These are phyloP conservation scores for Fusarium mexicanum DNA, from an alignment of 2,329 filamentous ascomycete genomes.

Conservation along the genomic window DNA sequence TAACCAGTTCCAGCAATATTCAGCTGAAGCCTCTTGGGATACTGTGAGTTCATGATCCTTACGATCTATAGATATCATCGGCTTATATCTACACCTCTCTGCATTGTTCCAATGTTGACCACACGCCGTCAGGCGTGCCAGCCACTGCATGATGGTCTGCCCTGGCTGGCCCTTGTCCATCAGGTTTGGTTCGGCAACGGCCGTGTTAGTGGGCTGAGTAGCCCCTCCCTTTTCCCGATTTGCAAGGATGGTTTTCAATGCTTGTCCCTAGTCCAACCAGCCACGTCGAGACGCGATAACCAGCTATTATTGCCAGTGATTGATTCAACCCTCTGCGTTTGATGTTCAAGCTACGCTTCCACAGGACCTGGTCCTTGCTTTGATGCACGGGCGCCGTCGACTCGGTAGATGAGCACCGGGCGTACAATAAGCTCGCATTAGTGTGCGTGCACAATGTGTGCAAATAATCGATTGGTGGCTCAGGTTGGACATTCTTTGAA, in stretches of 20 bases:
- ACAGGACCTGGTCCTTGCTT: slow-evolving; percentile 21
- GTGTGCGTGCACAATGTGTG: not conserved
- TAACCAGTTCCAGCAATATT: not conserved
- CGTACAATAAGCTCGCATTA: slow-evolving; percentile 24
- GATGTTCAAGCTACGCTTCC: slow-evolving; percentile 1
- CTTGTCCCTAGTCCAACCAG: slow-evolving; percentile 21
- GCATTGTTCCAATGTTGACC: not conserved
- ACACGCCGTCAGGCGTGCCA: slow-evolving; percentile 30
- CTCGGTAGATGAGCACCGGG: slow-evolving; percentile 22
- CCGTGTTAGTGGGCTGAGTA: slow-evolving; percentile 37
- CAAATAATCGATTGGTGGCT: not conserved
- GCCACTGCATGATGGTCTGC: slow-evolving; percentile 34
- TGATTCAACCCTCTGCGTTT: not conserved
- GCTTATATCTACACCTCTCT: slow-evolving; percentile 25
- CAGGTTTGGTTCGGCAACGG: slow-evolving; percentile 36
- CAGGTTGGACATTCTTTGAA: not conserved
- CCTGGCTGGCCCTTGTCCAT: slow-evolving; percentile 20
- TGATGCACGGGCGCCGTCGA: slow-evolving; percentile 20
- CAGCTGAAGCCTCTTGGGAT: not conserved
- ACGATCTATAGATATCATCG: not conserved
- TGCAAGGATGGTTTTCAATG: slow-evolving; percentile 15
- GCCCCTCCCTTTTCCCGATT: slow-evolving; percentile 19
- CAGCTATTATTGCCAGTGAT: not conserved
- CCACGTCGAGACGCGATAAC: slow-evolving; percentile 21
- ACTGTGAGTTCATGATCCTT: not conserved